A percentile compares a stretch with the other conserved stretches of the same genome.
Evolutionary conservation across 495 filamentous ascomycete species (phyloP).

Genomic region (Daldinia bambusicola): DNA sequence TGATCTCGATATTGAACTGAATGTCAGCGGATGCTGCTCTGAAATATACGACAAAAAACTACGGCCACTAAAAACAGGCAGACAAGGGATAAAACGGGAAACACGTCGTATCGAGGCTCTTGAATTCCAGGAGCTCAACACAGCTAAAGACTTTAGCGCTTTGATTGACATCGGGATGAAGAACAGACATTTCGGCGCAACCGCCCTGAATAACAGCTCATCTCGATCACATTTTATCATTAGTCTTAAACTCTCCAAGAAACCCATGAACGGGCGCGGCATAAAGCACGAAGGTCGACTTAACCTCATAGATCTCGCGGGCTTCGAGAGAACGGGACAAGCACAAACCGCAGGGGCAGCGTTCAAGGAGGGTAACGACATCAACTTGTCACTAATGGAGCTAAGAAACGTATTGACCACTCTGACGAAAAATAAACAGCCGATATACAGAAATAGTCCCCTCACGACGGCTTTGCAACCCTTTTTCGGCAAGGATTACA

Average conservation of each 20-base stretch:
- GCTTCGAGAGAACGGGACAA: slow-evolving; percentile 74
- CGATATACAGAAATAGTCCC: slow-evolving; percentile 93
- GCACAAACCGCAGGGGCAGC: slow-evolving; percentile 67
- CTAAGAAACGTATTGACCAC: slow-evolving; percentile 57
- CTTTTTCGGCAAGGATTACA: slow-evolving; percentile 90
- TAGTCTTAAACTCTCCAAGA: slow-evolving; percentile 50
- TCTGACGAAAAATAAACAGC: slow-evolving; percentile 78
- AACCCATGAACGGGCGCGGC: slow-evolving; percentile 65
- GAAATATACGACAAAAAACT: slow-evolving; percentile 97
- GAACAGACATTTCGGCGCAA: slow-evolving; percentile 69
- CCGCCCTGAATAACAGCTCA: slow-evolving; percentile 63
- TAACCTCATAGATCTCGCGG: slow-evolving; percentile 61
- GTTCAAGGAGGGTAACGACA: slow-evolving; percentile 43
- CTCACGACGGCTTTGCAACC: slow-evolving; percentile 94
- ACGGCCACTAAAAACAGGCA: slow-evolving; percentile 81
- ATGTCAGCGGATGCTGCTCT: slow-evolving; percentile 89
- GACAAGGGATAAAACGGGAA: slow-evolving; percentile 68
- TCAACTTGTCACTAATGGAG: slow-evolving; percentile 58
- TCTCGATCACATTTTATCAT: slow-evolving; percentile 62
- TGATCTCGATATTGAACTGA: slow-evolving; percentile 89
- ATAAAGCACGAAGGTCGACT: slow-evolving; percentile 70
- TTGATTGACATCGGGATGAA: slow-evolving; percentile 32
- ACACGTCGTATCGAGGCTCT: neutral
- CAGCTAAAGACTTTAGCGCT: slow-evolving; percentile 26
- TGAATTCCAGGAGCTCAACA: neutral